Percentiles rank a stretch among this genome's conserved stretches.
Evolutionary conservation across 371 early-diverging fungal genomes (phyloP).

Genomic region (Dentiscutata heterogama): DNA sequence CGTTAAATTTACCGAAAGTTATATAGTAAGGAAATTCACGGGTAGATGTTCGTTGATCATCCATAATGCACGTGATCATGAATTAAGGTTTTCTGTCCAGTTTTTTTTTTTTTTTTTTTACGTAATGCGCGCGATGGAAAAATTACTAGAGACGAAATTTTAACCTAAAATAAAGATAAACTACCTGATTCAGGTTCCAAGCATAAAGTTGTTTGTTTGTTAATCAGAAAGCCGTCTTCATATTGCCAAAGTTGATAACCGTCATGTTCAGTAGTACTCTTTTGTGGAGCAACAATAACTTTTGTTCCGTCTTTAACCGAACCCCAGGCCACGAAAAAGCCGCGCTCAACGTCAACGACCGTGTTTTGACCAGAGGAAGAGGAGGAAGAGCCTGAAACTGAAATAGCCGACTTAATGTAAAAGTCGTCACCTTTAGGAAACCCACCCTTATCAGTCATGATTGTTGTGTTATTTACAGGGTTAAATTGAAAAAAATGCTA

Average conservation of each 20-base stretch:
- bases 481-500: no score
- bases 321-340: slow-evolving; percentile 48
- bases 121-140: no score
- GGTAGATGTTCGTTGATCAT: neutral
- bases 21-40: neutral
- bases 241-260: slow-evolving; percentile 66
- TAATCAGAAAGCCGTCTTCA: slow-evolving; percentile 63
- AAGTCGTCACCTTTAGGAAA: neutral
- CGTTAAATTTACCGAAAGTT: neutral
- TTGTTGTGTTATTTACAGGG: no score
- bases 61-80: no score
- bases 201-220: slow-evolving; percentile 63
- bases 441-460: no score
- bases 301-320: slow-evolving; percentile 56
- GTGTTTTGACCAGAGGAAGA: neutral
- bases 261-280: slow-evolving; percentile 49
- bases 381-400: neutral
- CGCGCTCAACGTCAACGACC: slow-evolving; percentile 47
- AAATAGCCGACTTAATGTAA: neutral
- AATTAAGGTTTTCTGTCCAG: no score
- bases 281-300: slow-evolving; percentile 52
- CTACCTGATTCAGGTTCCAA: slow-evolving; percentile 65
- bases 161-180: no score
- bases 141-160: no score
- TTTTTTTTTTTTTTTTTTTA: no score